phyloP scores from a whole-genome alignment of 768 basidiomycete species.

The Mycena galopus region DNA sequence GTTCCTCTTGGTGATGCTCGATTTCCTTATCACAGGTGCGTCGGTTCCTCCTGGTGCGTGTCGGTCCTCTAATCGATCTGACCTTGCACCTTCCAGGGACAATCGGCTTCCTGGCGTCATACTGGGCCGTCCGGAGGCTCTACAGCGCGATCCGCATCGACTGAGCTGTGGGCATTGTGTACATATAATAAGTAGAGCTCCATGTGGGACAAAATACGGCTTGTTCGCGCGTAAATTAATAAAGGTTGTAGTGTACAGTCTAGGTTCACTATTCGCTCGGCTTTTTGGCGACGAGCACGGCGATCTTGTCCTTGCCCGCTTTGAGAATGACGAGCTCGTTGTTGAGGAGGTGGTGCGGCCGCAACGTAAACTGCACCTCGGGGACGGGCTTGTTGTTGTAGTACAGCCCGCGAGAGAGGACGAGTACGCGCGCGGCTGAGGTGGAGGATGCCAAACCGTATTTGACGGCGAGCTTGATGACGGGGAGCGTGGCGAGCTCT shows the following conservation, averaged over 20 bases:
- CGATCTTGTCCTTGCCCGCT: slow-evolving; percentile 80
- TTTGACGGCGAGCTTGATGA: slow-evolving; percentile 72
- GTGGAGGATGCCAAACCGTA: slow-evolving; percentile 73
- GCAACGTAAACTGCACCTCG: slow-evolving; percentile 61
- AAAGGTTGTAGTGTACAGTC: slow-evolving; percentile 9
- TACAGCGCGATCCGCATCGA: slow-evolving; percentile 89
- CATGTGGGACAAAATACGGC: not conserved
- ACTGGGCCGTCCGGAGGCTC: slow-evolving; percentile 89
- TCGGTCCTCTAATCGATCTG: not conserved
- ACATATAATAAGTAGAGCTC: slow-evolving; percentile 26
- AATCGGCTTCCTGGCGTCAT: slow-evolving; percentile 91
- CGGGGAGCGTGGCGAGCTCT: slow-evolving; percentile 65
- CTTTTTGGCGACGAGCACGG: slow-evolving; percentile 60
- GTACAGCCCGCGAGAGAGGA: slow-evolving; percentile 77
- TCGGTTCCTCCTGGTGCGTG: not conserved
- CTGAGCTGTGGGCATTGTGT: slow-evolving; percentile 38
- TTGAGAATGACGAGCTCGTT: slow-evolving; percentile 73
- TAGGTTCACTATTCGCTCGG: not conserved
- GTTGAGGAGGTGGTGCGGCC: slow-evolving; percentile 67
- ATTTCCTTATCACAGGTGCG: slow-evolving; percentile 90
- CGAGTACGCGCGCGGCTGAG: slow-evolving; percentile 72
- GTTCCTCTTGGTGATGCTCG: slow-evolving; percentile 81
- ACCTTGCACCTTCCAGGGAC: slow-evolving; percentile 68
- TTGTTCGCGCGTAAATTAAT: slow-evolving; percentile 10
- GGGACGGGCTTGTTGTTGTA: slow-evolving; percentile 73